Base-by-base conservation (phyloP, 2,329 filamentous ascomycete genomes). In the Pochonia chlamydosporia region DNA sequence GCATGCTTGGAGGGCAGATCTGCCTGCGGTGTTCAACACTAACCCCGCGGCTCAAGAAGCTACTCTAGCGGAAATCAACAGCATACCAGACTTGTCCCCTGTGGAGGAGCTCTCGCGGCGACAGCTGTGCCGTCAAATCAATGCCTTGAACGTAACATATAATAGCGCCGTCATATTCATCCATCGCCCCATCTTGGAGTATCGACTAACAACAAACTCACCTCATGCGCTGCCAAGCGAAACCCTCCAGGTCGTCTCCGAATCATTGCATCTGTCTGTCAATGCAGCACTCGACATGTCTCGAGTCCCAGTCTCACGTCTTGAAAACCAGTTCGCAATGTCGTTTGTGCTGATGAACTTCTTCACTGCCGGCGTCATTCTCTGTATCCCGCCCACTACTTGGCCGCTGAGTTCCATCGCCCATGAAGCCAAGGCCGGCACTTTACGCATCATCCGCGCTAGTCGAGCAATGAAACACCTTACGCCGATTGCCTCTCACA, bases 221-320 rank as follows among this genome's bases (percentile, higher is more conserved):
- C 44, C 49, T 16, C 43, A 46, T 20, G 30, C 46, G 16, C 44
- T 43, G 26, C 43, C 49, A n/a, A 49, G 52, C 43, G 45, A 43
- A 18, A 44, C 37, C 25, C 41, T 48, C 14, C 41, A 60, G 18
- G 59, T 57, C 25, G 44, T 61, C 16, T 51, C 56, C 16, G 59
- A 63, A 33, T 56, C 54, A 14, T 48, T 56, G 14, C 47, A 53
- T 31, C 23, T 52, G 14, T 55, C 57, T 10, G 59, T 59, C 9
- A 52, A 52, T 26, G 59, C 60, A 13, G 61, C 60, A 9, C 50
- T 63, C 14, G 56, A 59, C 11, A 62, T 62, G 43, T 63, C 60
- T 14, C 53, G 53, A 11, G 50, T 57, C 4, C 58, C 59, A 0
- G 54, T 62, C 10, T 49, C 50, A 40, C 48, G 53, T 21, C 60